Evolutionary conservation across 2,329 filamentous ascomycete species (phyloP).

Genomic region (Neofusicoccum sp.): DNA sequence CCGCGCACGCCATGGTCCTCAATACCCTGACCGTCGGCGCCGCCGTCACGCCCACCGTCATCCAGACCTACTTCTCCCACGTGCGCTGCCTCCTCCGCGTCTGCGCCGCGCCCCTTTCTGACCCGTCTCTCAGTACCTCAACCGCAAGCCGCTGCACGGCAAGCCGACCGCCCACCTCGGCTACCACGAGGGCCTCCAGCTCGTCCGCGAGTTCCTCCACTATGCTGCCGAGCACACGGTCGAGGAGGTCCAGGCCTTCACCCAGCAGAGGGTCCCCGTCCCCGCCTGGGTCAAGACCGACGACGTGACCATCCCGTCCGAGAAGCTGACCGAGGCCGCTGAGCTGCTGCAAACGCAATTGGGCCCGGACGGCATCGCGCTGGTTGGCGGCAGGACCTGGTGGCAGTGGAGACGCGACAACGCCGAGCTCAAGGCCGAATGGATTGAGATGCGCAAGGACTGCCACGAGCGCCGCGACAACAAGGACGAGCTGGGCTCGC

Average conservation of each 20-base stretch:
- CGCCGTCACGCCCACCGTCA: conserved; percentile 82
- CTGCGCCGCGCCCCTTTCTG: neutral
- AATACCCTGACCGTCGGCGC: conserved; percentile 79
- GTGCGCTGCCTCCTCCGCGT: conserved; percentile 50
- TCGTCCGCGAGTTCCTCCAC: conserved; percentile 81
- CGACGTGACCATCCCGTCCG: conserved; percentile 61
- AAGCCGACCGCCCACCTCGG: conserved; percentile 88
- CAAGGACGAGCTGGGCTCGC: conserved; percentile 56
- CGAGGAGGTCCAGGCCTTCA: conserved; percentile 91
- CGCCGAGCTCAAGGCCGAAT: conserved; percentile 73
- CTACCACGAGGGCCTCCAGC: conserved; percentile 86
- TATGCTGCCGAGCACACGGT: conserved; percentile 87
- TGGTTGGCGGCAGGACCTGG: conserved; percentile 80
- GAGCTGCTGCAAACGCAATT: conserved; percentile 68
- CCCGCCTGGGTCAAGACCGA: conserved; percentile 85
- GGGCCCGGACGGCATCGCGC: conserved; percentile 68
- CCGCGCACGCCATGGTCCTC: conserved; percentile 53
- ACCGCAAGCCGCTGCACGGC: conserved; percentile 69
- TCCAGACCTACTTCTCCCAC: conserved; percentile 84
- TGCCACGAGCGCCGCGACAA: conserved; percentile 68
- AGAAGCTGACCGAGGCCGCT: conserved; percentile 63
- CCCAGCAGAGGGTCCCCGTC: conserved; percentile 83
- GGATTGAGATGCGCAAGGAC: conserved; percentile 92
- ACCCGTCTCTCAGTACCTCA: conserved; percentile 63
- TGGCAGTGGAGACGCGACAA: conserved; percentile 69